A percentile compares a stretch with the other conserved stretches of the same genome.
These are phyloP conservation scores for Mycogone perniciosa DNA, from an alignment of 2,329 filamentous ascomycete genomes.

Conservation along the genomic window DNA sequence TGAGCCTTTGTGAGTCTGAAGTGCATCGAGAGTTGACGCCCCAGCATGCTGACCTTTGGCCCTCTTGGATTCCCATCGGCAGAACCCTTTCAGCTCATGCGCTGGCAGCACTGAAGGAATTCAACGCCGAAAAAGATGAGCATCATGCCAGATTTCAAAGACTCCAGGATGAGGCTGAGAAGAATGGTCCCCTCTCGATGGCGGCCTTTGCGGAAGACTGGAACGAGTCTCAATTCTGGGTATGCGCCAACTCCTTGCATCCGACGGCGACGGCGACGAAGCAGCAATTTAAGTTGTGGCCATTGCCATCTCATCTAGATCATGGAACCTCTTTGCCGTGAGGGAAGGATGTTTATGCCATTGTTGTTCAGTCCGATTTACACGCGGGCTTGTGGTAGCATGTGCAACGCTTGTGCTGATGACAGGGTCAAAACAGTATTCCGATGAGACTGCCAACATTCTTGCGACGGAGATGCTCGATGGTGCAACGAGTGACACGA, in stretches of 20 bases:
- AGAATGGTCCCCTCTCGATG: conserved; percentile 49
- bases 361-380: not conserved
- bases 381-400: not conserved
- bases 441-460: conserved; percentile 60
- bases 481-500: conserved; percentile 48
- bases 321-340: too few species aligned
- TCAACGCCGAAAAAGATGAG: conserved; percentile 66
- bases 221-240: conserved; percentile 82
- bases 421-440: conserved; percentile 46
- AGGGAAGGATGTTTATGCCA: too few species aligned
- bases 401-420: not conserved
- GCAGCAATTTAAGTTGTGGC: not conserved
- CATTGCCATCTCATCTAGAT: too few species aligned
- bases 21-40: not conserved
- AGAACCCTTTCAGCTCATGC: conserved; percentile 57
- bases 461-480: conserved; percentile 61
- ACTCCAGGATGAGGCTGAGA: conserved; percentile 56
- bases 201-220: conserved; percentile 72
- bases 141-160: conserved; percentile 61
- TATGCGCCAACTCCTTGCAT: conserved; percentile 29
- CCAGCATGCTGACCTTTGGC: not conserved
- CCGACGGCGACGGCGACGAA: not conserved
- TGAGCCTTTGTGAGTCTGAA: conserved; percentile 40
- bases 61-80: not conserved
- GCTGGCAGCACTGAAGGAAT: conserved; percentile 63